Evolutionary conservation across 1,139 yeast species (phyloP).

Genomic region (Meyerozyma guilliermondii): DNA sequence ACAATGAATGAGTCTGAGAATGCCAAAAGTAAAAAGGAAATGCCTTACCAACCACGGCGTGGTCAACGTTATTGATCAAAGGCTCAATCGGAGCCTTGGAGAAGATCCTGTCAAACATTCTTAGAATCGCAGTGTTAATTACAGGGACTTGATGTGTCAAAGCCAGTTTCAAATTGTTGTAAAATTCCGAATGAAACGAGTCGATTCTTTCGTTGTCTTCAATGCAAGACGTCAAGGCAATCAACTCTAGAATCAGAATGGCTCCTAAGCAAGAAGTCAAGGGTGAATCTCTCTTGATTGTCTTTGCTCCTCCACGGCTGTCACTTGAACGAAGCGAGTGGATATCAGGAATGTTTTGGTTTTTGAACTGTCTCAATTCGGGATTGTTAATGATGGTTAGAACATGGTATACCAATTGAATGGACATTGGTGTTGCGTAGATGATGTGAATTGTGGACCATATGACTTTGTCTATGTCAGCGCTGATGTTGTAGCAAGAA

Average conservation of each 20-base stretch:
- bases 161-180: slow-evolving; percentile 20
- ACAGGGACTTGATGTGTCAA: slow-evolving; percentile 24
- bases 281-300: background rate
- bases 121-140: slow-evolving; percentile 28
- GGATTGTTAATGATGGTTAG: background rate
- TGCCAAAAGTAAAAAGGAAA: slow-evolving; percentile 50
- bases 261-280: slow-evolving; percentile 49
- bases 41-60: slow-evolving; percentile 13
- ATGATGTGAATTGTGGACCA: background rate
- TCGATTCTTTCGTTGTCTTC: slow-evolving; percentile 14
- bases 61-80: slow-evolving; percentile 10
- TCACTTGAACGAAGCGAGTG: background rate
- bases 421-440: background rate
- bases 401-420: background rate
- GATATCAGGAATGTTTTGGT: background rate
- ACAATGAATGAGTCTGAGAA: slow-evolving; percentile 37
- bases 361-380: background rate
- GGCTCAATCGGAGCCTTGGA: slow-evolving; percentile 19
- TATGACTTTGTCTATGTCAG: background rate
- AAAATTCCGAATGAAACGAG: slow-evolving; percentile 17
- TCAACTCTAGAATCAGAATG: slow-evolving; percentile 22
- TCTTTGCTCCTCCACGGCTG: background rate
- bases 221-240: slow-evolving; percentile 15
- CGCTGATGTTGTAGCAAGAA: background rate
- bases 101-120: slow-evolving; percentile 31